A percentile compares a stretch with the other conserved stretches of the same genome.
These are phyloP conservation scores for Rhodotorula sp. DNA, from an alignment of 1,284 basidiomycete species.

Conservation along the genomic window DNA sequence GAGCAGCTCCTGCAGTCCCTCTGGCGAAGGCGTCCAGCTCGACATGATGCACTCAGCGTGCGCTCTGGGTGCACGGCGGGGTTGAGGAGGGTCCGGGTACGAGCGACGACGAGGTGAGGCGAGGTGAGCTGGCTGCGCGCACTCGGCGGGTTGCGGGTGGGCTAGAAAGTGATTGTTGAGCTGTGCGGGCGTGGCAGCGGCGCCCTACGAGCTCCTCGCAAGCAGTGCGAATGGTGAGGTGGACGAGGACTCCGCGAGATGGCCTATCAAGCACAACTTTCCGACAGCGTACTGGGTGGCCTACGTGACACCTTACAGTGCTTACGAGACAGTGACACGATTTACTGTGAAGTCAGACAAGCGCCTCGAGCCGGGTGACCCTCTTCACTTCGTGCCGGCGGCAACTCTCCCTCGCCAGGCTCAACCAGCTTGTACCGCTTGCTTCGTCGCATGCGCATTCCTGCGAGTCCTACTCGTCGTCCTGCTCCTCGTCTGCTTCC, in stretches of 20 bases:
- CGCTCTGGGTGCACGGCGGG: neutral
- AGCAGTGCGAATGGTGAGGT: neutral
- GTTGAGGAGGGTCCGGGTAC: neutral
- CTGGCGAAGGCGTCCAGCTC: constrained; percentile 70
- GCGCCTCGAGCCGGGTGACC: neutral
- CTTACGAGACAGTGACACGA: neutral
- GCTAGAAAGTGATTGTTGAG: neutral
- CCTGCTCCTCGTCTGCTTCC: constrained; percentile 4
- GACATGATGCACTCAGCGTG: constrained; percentile 34
- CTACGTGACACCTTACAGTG: neutral
- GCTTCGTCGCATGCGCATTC: accelerated
- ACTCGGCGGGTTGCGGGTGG: neutral
- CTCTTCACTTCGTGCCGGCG: too few relatives aligned
- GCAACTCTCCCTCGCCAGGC: too few relatives aligned
- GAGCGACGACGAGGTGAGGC: neutral
- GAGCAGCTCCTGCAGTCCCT: constrained; percentile 76
- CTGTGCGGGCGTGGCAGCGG: neutral
- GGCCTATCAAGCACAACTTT: too few relatives aligned
- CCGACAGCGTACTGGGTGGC: neutral
- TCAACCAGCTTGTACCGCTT: too few relatives aligned
- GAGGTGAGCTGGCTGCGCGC: neutral
- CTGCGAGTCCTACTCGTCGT: neutral
- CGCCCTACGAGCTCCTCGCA: neutral
- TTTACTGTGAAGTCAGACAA: neutral
- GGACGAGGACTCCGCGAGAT: neutral